phyloP scores from a whole-genome alignment of 192 early-diverging fungal species.

The Nowakowskiella sp. region DNA sequence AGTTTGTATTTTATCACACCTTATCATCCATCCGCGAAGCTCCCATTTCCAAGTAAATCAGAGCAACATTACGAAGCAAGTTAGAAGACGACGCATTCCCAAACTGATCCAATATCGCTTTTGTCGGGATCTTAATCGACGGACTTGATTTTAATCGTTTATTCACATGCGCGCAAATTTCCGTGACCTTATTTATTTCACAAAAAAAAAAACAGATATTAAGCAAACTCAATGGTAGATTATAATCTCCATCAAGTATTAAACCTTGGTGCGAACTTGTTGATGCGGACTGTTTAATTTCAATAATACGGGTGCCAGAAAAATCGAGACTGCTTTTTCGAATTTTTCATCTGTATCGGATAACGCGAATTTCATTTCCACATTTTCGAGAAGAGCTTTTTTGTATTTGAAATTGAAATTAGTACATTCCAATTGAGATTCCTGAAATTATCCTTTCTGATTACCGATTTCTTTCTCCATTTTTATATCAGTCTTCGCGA shows the following conservation, averaged over 20 bases:
- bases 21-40: slow-evolving; percentile 37
- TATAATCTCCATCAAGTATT: too few relatives aligned
- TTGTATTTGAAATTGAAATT: background rate
- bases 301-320: slow-evolving; percentile 60
- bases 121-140: slow-evolving; percentile 52
- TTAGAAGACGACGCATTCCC: slow-evolving; percentile 24
- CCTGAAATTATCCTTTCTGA: too few relatives aligned
- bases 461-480: too few relatives aligned
- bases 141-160: slow-evolving; percentile 65
- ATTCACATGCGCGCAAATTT: slow-evolving; percentile 73
- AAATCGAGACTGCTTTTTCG: slow-evolving; percentile 48
- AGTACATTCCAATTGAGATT: too few relatives aligned
- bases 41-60: slow-evolving; percentile 83
- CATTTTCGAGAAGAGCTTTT: slow-evolving; percentile 54
- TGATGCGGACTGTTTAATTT: slow-evolving; percentile 51
- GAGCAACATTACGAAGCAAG: slow-evolving; percentile 67
- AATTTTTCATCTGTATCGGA: slow-evolving; percentile 62
- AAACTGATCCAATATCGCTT: slow-evolving; percentile 55
- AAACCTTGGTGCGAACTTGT: slow-evolving; percentile 44
- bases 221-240: background rate
- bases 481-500: too few relatives aligned
- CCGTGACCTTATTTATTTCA: slow-evolving; percentile 51
- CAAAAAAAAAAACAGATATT: slow-evolving; percentile 1
- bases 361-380: slow-evolving; percentile 68
- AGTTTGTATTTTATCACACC: too few relatives aligned